Base-by-base conservation (phyloP, 805 yeast species). In the Ogataea glucozyma region DNA sequence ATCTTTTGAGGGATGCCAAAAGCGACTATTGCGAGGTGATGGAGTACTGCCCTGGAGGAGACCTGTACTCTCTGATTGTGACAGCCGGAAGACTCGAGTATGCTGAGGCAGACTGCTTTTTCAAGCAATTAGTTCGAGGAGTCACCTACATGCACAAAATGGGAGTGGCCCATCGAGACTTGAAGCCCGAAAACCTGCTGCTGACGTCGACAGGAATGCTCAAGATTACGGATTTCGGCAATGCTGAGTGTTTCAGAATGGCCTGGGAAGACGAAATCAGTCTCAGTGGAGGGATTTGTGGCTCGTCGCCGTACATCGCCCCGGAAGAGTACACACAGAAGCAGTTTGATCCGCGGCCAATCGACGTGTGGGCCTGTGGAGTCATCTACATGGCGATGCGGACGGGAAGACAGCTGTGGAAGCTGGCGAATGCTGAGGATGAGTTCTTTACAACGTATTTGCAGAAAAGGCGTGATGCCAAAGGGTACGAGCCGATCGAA, bases 401-500 rank as follows among this genome's bases (percentile, higher is more conserved):
- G 55, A 87, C 97, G 0, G 99, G 98, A 4, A 72, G 96, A 40
- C 96, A 91, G 57, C 66, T 93, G 40, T 91, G 98, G 98, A 80
- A 85, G 54, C 68, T 81, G 44, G 97, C 98, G 2, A 78, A 79
- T 45, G 75, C 71, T 22, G 87, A 81, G 32, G 98, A 91, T 60
- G 95, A 83, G 54, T 88, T 87, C 58, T 91, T 80, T 62, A 68
- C 73, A 30, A 81, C 78, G 54, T 91, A 91, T 60, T 66, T 90
- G 46, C 73, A 73, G 38, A 89, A 87, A 44, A 73, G 98, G 46
- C 88, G 84, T 60, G 86, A 85, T 49, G 82, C 85, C 17, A 76
- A 81, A 17, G 97, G 97, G 1, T 93, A 88, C 58, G 95, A 85
- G 58, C 98, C 98, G 1, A 88, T 91, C 46, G 98, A 91, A 65